phyloP scores from a whole-genome alignment of 805 yeast genomes.

The Candida sphagnicola region DNA sequence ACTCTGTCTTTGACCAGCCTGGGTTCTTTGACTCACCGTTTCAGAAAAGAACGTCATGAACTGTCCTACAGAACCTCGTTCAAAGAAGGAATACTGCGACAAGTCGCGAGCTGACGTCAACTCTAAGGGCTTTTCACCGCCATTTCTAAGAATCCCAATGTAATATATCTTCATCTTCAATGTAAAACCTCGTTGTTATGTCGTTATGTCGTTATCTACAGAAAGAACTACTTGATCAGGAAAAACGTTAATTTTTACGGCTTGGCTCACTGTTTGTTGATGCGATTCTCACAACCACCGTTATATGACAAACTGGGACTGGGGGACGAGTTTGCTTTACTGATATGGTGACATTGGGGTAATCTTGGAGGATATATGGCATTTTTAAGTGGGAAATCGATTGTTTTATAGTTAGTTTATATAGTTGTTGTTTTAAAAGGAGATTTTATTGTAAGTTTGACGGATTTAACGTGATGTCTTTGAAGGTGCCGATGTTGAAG shows the following conservation, averaged over 20 bases:
- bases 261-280: too few relatives aligned
- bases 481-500: slow-evolving; percentile 20
- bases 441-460: not conserved
- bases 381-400: too few relatives aligned
- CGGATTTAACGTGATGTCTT: too few relatives aligned
- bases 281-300: too few relatives aligned
- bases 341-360: too few relatives aligned
- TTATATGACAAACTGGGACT: too few relatives aligned
- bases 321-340: too few relatives aligned
- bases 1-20: slow-evolving; percentile 86
- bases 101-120: slow-evolving; percentile 78
- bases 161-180: slow-evolving; percentile 87
- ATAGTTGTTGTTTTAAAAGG: not conserved
- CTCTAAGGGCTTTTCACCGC: slow-evolving; percentile 63
- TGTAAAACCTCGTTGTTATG: not conserved
- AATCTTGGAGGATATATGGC: too few relatives aligned
- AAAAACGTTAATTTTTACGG: too few relatives aligned
- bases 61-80: slow-evolving; percentile 75
- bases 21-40: slow-evolving; percentile 86
- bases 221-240: too few relatives aligned
- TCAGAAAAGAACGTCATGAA: slow-evolving; percentile 93
- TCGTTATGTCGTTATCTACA: too few relatives aligned
- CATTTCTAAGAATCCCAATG: slow-evolving; percentile 76
- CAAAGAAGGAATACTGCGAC: slow-evolving; percentile 84
- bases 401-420: not conserved